A percentile compares a stretch with the other conserved stretches of the same genome.
Evolutionary conservation across 2,329 filamentous ascomycete genomes (phyloP).

Genomic region (Hypoxylon sp.): DNA sequence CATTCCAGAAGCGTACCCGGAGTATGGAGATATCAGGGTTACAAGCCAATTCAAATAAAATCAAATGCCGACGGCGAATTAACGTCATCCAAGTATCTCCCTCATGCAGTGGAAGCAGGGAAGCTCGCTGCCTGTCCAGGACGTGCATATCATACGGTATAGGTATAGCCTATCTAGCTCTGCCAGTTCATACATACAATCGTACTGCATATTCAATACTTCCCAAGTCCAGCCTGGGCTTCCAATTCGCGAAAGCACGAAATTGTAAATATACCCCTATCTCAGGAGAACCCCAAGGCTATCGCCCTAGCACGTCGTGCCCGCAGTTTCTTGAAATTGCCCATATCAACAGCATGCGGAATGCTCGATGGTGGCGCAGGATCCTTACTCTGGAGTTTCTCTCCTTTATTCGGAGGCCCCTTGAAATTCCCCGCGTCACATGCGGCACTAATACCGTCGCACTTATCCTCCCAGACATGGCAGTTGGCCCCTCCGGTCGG

Average conservation of each 20-base stretch:
- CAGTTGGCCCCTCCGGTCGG: conserved; percentile 73
- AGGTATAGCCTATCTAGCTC: neutral
- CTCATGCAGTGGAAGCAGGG: neutral
- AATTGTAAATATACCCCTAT: neutral
- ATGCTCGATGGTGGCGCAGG: conserved; percentile 45
- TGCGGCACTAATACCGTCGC: conserved; percentile 60
- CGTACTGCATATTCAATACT: neutral
- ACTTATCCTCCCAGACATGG: conserved; percentile 73
- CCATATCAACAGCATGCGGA: conserved; percentile 42
- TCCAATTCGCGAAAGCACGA: neutral
- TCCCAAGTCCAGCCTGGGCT: conserved; percentile 8
- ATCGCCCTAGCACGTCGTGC: conserved; percentile 11
- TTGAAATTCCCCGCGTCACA: conserved; percentile 60
- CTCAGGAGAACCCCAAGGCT: neutral
- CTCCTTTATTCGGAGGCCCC: conserved; percentile 63
- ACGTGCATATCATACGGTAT: neutral
- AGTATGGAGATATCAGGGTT: conserved; percentile 5
- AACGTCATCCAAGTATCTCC: neutral
- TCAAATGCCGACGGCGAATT: conserved; percentile 6
- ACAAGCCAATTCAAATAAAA: neutral
- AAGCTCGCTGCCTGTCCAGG: neutral
- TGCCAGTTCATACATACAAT: neutral
- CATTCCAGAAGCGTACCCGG: neutral
- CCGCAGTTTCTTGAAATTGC: conserved; percentile 14
- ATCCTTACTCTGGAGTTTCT: conserved; percentile 51